Conservation (phyloP, 1,284 basidiomycete species). For the Boletus semigastroideus region DNA sequence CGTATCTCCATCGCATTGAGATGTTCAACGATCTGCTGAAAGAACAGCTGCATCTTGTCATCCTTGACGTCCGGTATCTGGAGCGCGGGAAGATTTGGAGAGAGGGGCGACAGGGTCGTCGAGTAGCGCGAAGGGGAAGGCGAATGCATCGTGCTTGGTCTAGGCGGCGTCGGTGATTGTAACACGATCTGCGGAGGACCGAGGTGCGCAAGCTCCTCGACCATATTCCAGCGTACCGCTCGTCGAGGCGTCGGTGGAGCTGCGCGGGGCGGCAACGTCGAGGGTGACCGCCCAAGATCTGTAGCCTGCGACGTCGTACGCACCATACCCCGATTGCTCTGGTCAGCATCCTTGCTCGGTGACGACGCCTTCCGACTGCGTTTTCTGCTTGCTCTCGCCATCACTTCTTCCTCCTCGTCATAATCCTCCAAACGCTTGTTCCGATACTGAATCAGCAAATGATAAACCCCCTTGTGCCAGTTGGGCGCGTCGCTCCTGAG, state of each 20-base stretch:
- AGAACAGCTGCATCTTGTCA: slow-evolving; percentile 73
- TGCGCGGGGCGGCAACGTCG: slow-evolving; percentile 50
- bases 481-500: slow-evolving; percentile 68
- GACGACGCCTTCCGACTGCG: slow-evolving; percentile 32
- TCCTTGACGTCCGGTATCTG: slow-evolving; percentile 43
- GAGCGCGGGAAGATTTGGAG: slow-evolving; percentile 40
- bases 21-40: slow-evolving; percentile 80
- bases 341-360: slow-evolving; percentile 4
- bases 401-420: slow-evolving; percentile 55
- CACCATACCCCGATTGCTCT: slow-evolving; percentile 11
- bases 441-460: slow-evolving; percentile 80
- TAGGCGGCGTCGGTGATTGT: slow-evolving; percentile 32
- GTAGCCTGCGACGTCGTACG: slow-evolving; percentile 27
- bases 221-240: slow-evolving; percentile 19
- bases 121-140: slow-evolving; percentile 31
- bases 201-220: slow-evolving; percentile 19
- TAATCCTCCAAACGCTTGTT: slow-evolving; percentile 67
- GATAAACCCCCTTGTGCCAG: slow-evolving; percentile 94
- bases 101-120: slow-evolving; percentile 27
- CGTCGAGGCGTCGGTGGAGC: slow-evolving; percentile 62
- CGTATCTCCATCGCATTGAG: slow-evolving; percentile 67
- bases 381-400: slow-evolving; percentile 32
- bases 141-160: slow-evolving; percentile 19
- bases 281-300: slow-evolving; percentile 33
- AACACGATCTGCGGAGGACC: slow-evolving; percentile 30